Evolutionary conservation across 352 stramenopile species (phyloP), one percentile per base, ranked within the genome.

Genomic region (Halophytophthora batemanensis): DNA sequence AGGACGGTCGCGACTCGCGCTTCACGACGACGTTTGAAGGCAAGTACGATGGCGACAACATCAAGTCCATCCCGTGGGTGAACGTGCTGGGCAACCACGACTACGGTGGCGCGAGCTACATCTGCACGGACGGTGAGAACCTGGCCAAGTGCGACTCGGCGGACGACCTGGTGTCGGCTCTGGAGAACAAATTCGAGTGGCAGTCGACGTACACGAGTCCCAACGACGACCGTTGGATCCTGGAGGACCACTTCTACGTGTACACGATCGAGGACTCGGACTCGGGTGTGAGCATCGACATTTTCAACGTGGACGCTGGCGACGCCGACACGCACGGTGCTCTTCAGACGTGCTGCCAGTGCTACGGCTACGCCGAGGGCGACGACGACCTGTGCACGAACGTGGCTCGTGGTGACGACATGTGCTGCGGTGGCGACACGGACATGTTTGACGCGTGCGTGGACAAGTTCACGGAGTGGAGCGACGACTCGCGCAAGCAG

Each of bases 41-140:
- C 42, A 82, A 82, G 45, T 92, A 86, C 63, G 63, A 65, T 12
- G 68, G 69, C 15, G 31, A 49, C 15, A 74, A 77, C 36, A 73
- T 92, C 37, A 66, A 74, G 29, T 66, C 45, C 10, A 60, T 92
- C 25, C 75, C 73, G 33, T 92, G 81, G 81, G 48, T 88, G 19
- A 90, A 88, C 42, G 78, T 89, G 22, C 69, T 85, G 34, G 81
- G 81, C 37, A 91, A 91, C 65, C 81, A 91, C 61, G 81, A 91
- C 67, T 86, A 89, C 57, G 81, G 81, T 57, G 81, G 81, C 39
- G 64, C 77, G n/a, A 81, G 59, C 40, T 89, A 71, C 49, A 72
- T 91, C 21, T 91, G 81, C 45, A 75, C 65, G n/a, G 61, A 69
- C 14, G 59, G 73, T 23, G 53, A 69, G 15, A 59, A 62, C 13